Conservation (phyloP, 2,329 filamentous ascomycete genomes). For the Exophiala lecanii-corni region DNA sequence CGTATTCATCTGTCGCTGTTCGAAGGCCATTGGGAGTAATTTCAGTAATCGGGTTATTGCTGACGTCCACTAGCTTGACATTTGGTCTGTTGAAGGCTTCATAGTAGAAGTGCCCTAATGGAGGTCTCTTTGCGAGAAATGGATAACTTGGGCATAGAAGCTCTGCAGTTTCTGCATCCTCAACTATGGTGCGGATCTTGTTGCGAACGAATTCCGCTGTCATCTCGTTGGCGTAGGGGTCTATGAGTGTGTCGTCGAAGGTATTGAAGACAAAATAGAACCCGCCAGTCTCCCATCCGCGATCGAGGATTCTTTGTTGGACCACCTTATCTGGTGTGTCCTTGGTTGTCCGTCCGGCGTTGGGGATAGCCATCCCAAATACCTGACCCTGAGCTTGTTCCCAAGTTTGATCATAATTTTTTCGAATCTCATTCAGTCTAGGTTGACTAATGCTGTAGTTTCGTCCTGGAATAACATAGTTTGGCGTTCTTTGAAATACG, state of each 20-base stretch:
- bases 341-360: constrained; percentile 16
- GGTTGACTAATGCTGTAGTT: constrained; percentile 40
- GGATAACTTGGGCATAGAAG: constrained; percentile 51
- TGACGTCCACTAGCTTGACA: constrained; percentile 44
- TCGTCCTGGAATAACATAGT: constrained; percentile 59
- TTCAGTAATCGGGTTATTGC: constrained; percentile 36
- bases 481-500: constrained; percentile 60
- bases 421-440: constrained; percentile 35
- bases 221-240: constrained; percentile 45
- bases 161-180: constrained; percentile 47
- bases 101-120: constrained; percentile 47
- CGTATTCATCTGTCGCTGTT: constrained; percentile 27
- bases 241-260: constrained; percentile 49
- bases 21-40: constrained; percentile 40
- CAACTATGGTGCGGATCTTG: constrained; percentile 48
- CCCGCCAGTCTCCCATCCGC: constrained; percentile 46
- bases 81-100: constrained; percentile 45
- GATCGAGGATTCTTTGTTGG: constrained; percentile 22
- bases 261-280: constrained; percentile 48
- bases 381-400: constrained; percentile 1
- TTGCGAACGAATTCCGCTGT: constrained; percentile 52
- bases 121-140: constrained; percentile 51
- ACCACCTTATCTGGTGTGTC: constrained; percentile 30
- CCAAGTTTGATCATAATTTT: background rate
- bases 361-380: constrained; percentile 25